Percentiles rank a stretch among this genome's conserved stretches.
Conservation (phyloP, 441 rosid species). For the Kokia cookei region DNA sequence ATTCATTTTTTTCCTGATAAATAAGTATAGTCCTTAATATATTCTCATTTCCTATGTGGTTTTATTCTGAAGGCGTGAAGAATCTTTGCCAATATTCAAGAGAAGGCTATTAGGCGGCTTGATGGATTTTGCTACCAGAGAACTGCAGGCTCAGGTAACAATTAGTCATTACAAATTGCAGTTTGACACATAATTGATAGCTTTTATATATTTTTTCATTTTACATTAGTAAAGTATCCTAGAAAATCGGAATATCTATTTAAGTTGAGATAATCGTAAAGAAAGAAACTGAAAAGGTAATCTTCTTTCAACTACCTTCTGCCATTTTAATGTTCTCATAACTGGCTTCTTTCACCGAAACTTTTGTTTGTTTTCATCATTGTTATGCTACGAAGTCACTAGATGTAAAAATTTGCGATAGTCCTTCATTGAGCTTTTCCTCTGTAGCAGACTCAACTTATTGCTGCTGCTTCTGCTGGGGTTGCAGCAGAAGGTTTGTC, state of each 20-base stretch:
- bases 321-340: not conserved
- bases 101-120: slow-evolving; percentile 94
- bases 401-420: slow-evolving; percentile 8
- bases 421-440: slow-evolving; percentile 23
- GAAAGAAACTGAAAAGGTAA: not conserved
- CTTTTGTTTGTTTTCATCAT: slow-evolving; percentile 5
- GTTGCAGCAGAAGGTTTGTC: slow-evolving; percentile 98
- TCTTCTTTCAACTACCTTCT: not conserved
- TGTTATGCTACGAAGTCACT: not conserved
- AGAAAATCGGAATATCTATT: not conserved
- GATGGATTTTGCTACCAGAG: slow-evolving; percentile 97
- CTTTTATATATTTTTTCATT: not conserved
- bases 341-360: not conserved
- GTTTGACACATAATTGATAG: not conserved
- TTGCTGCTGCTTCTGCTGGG: slow-evolving; percentile 99
- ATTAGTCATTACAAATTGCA: not conserved
- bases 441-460: slow-evolving; percentile 91
- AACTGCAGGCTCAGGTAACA: slow-evolving; percentile 94
- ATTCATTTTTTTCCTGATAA: not conserved
- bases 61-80: slow-evolving; percentile 78
- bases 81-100: slow-evolving; percentile 91
- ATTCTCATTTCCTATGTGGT: not conserved
- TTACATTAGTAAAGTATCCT: not conserved
- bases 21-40: not conserved
- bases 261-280: not conserved